These are phyloP conservation scores for Pseudogymnoascus sp. DNA, from an alignment of 2,329 filamentous ascomycete species.

Conservation along the genomic window DNA sequence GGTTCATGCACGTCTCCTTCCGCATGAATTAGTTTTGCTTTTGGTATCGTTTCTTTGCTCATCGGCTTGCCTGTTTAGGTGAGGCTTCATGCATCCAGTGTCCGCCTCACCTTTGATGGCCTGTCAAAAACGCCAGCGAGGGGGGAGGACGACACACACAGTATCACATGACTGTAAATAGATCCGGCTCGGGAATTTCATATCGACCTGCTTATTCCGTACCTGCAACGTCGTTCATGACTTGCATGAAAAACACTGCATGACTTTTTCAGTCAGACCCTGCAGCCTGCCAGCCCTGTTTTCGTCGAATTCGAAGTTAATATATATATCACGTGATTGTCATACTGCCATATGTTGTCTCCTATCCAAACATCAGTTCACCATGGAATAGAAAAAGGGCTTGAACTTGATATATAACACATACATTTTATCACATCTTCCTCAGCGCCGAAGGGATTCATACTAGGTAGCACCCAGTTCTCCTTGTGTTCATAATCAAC, in stretches of 20 bases:
- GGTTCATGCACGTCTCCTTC: slow-evolving; percentile 1
- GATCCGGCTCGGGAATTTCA: neutral
- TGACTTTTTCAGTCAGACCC: neutral
- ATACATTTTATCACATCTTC: neutral
- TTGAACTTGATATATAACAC: neutral
- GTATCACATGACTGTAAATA: neutral
- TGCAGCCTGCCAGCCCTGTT: neutral
- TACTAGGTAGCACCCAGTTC: neutral
- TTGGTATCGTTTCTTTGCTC: neutral
- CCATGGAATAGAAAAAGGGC: too few relatives aligned
- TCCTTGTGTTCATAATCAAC: neutral
- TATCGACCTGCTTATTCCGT: neutral
- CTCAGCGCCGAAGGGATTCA: neutral
- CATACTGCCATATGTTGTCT: neutral
- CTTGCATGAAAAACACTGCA: slow-evolving; percentile 7
- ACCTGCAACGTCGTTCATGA: slow-evolving; percentile 5
- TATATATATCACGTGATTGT: neutral
- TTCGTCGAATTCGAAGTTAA: neutral
- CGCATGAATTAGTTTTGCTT: slow-evolving; percentile 2
- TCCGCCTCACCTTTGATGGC: neutral
- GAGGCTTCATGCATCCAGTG: neutral
- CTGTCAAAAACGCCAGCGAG: neutral
- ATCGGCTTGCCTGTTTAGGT: neutral
- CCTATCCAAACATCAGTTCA: neutral
- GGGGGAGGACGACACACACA: neutral